Evolutionary conservation across 164 flowering plant species (phyloP).

Genomic region (Chimonanthus praecox): DNA sequence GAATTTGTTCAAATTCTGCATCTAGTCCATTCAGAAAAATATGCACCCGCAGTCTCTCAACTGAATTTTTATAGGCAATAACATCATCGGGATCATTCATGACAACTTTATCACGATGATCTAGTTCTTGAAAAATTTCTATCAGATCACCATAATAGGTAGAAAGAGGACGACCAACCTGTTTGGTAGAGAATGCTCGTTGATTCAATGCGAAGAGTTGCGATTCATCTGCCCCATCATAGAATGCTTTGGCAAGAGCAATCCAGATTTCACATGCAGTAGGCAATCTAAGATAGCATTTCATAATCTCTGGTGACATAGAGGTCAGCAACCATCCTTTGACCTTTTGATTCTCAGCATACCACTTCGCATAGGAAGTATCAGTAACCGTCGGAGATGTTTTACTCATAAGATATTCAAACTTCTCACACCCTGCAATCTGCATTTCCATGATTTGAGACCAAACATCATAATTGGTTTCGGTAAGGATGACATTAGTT

Average conservation of each 20-base stretch:
- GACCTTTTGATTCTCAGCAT: constrained; percentile 7
- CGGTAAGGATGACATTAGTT: no score
- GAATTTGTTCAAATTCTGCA: constrained; percentile 1
- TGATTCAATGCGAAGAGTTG: no score
- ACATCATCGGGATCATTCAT: constrained; percentile 4
- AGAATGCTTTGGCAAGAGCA: no score
- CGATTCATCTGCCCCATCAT: no score
- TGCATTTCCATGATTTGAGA: no score
- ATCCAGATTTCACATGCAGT: constrained; percentile 4
- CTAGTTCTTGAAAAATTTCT: background rate
- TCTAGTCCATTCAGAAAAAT: constrained; percentile 1
- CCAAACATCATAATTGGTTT: no score
- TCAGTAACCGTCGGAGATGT: background rate
- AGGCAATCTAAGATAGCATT: background rate
- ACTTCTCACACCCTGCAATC: no score
- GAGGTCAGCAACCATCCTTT: constrained; percentile 6
- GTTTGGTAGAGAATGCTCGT: no score
- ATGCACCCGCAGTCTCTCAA: background rate
- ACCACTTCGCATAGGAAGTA: constrained; percentile 7
- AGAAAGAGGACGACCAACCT: constrained; percentile 7
- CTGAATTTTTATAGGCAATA: background rate
- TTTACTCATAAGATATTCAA: no score
- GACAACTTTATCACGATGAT: background rate
- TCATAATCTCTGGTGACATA: constrained; percentile 5
- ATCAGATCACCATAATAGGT: constrained; percentile 15